These are phyloP conservation scores for Stramenopiles sp. DNA, from an alignment of 352 stramenopile species.

Conservation along the genomic window DNA sequence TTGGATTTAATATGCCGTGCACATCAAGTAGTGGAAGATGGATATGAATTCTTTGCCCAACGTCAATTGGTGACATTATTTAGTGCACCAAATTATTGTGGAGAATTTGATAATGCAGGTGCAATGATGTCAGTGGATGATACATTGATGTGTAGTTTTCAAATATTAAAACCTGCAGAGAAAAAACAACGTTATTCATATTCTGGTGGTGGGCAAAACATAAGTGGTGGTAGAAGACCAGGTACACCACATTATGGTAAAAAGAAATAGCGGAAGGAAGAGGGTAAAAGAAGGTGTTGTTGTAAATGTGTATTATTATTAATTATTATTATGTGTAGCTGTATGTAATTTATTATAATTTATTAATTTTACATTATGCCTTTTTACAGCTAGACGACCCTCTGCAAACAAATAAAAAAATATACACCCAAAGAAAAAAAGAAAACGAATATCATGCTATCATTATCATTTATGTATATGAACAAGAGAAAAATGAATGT, in stretches of 20 bases:
- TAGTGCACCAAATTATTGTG: constrained; percentile 97
- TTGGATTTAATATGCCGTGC: constrained; percentile 91
- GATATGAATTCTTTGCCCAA: constrained; percentile 86
- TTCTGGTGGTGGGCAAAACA: constrained; percentile 33
- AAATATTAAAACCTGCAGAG: constrained; percentile 48
- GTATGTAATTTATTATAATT: too few relatives aligned
- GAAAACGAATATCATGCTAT: too few relatives aligned
- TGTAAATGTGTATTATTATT: too few relatives aligned
- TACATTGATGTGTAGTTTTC: constrained; percentile 80
- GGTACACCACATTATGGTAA: constrained; percentile 24
- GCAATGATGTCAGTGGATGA: constrained; percentile 96
- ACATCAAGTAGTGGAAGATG: constrained; percentile 86
- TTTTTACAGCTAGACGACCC: too few relatives aligned
- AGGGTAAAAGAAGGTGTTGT: too few relatives aligned
- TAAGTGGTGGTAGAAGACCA: constrained; percentile 22
- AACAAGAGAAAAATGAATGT: too few relatives aligned
- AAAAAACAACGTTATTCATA: constrained; percentile 53
- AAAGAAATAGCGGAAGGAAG: too few relatives aligned
- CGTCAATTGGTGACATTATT: constrained; percentile 89
- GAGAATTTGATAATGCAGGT: constrained; percentile 92
- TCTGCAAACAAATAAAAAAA: too few relatives aligned
- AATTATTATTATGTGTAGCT: too few relatives aligned
- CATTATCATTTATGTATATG: too few relatives aligned
- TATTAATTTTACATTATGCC: too few relatives aligned
- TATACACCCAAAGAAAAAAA: too few relatives aligned